These are phyloP conservation scores for Penicillium simplicissimum DNA, from an alignment of 495 filamentous ascomycete genomes.

Conservation along the genomic window DNA sequence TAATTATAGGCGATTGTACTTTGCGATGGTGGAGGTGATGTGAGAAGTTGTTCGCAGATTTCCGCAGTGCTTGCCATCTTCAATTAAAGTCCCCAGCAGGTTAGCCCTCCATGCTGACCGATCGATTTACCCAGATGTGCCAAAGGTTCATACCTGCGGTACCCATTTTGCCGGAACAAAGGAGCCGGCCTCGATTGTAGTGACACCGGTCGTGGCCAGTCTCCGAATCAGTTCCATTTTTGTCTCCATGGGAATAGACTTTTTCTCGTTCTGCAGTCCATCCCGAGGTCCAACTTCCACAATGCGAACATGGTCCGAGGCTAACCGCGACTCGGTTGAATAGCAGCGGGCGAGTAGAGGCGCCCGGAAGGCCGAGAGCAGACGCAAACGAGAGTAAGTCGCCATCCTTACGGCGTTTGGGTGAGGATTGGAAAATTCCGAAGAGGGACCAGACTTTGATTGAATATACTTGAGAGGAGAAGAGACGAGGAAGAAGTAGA, in stretches of 20 bases:
- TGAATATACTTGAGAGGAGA: background rate
- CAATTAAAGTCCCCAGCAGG: background rate
- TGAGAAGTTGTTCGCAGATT: conserved; percentile 73
- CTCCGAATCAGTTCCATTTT: conserved; percentile 83
- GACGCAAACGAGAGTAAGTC: conserved; percentile 22
- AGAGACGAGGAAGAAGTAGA: background rate
- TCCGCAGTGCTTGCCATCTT: conserved; percentile 92
- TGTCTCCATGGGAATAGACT: conserved; percentile 71
- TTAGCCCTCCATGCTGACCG: conserved; percentile 10
- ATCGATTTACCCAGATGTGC: conserved; percentile 3
- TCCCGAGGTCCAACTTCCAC: conserved; percentile 94
- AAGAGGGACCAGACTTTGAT: background rate
- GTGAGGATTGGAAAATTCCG: background rate
- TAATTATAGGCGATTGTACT: conserved; percentile 84
- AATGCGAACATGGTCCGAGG: conserved; percentile 61
- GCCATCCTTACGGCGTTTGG: conserved; percentile 23
- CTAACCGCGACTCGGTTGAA: conserved; percentile 50
- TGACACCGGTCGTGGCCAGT: conserved; percentile 81
- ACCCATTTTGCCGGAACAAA: conserved; percentile 99
- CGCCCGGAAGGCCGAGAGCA: conserved; percentile 39
- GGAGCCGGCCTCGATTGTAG: conserved; percentile 89
- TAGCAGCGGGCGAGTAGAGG: conserved; percentile 33
- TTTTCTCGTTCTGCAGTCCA: conserved; percentile 95
- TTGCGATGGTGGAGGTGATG: conserved; percentile 56
- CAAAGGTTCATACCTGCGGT: conserved; percentile 69